Conservation (phyloP, 306 rosid genomes). For the Rosa persica region DNA sequence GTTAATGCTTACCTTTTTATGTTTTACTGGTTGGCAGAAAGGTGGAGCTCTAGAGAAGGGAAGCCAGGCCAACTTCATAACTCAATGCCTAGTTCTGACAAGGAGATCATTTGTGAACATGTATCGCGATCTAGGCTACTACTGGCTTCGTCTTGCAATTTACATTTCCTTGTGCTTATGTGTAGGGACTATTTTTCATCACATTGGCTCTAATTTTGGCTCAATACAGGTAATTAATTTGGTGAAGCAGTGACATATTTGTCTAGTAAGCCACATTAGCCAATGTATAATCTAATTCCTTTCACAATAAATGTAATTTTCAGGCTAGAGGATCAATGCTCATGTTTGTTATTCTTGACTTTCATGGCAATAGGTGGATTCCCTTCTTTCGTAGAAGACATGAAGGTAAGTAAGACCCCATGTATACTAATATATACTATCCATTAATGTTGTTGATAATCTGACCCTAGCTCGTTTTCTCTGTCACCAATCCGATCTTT, state of each 20-base stretch:
- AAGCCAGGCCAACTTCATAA: conserved; percentile 37
- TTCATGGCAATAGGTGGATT: conserved; percentile 70
- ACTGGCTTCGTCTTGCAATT: conserved; percentile 47
- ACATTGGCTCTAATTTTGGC: conserved; percentile 29
- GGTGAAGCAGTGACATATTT: not conserved
- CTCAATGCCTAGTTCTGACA: conserved; percentile 37
- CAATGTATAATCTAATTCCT: too few species aligned
- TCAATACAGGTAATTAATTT: conserved; percentile 37
- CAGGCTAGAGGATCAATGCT: conserved; percentile 66
- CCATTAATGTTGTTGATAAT: not conserved
- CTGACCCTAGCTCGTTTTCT: not conserved
- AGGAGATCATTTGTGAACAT: conserved; percentile 46
- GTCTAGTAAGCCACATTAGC: not conserved
- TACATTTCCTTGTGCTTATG: conserved; percentile 40
- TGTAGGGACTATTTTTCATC: conserved; percentile 35
- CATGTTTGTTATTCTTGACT: conserved; percentile 57
- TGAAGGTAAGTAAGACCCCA: conserved; percentile 46
- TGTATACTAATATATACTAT: too few species aligned
- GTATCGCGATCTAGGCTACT: conserved; percentile 49
- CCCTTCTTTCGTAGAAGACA: conserved; percentile 74
- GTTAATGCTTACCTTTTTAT: not conserved
- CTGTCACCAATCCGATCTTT: conserved; percentile 35
- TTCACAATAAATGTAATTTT: not conserved
- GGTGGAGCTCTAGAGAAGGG: conserved; percentile 23
- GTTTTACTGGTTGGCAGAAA: conserved; percentile 19